Evolutionary conservation across 257 asterid species (phyloP).

Genomic region (Ilex asprella): DNA sequence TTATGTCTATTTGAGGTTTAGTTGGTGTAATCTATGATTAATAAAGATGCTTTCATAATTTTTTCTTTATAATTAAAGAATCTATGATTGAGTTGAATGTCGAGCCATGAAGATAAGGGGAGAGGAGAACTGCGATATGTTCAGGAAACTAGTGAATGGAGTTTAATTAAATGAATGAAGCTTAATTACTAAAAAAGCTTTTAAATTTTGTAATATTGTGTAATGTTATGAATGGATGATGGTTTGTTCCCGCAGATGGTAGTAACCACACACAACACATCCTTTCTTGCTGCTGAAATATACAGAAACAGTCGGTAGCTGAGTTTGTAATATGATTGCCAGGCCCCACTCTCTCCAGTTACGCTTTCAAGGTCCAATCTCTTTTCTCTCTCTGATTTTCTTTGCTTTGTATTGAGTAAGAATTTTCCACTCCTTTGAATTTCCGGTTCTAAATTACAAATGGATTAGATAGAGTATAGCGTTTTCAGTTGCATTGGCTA

Average conservation of each 20-base stretch:
- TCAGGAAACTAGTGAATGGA: conserved; percentile 47
- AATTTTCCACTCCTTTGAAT: no score
- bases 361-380: no score
- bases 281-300: conserved; percentile 75
- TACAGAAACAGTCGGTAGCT: conserved; percentile 62
- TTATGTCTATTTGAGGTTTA: no score
- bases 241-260: conserved; percentile 54
- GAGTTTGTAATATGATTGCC: background rate
- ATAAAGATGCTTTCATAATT: background rate
- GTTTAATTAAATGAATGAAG: conserved; percentile 2
- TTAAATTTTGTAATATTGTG: conserved; percentile 1
- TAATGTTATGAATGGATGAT: conserved; percentile 4
- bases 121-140: conserved; percentile 91
- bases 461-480: no score
- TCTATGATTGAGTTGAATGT: conserved; percentile 60
- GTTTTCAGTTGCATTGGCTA: no score
- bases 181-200: background rate
- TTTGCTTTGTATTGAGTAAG: no score
- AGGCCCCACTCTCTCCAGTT: no score
- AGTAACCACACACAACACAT: conserved; percentile 82
- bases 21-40: no score
- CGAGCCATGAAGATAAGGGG: conserved; percentile 79
- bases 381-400: no score
- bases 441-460: no score
- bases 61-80: conserved; percentile 13